Evolutionary conservation across 2,329 filamentous ascomycete species (phyloP), one percentile per base, ranked within the genome.

Genomic region (Bertia moriformis): DNA sequence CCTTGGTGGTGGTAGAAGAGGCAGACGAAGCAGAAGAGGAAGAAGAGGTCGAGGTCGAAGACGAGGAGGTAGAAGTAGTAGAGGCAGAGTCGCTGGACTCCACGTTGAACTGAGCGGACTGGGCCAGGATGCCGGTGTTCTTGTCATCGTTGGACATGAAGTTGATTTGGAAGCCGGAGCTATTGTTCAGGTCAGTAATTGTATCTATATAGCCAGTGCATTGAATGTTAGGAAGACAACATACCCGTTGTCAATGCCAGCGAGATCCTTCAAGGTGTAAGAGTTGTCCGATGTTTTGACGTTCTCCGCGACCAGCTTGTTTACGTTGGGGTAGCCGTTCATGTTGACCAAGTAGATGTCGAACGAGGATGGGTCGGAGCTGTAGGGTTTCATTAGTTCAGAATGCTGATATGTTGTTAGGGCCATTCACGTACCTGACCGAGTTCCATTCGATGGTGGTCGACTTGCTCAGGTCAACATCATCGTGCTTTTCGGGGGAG

Each of bases 331-430:
- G 37, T 58, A 54, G 40, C 52, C 46, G 43, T 51, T 50, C 39
- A 57, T 49, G 41, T 64, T 60, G 48, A 61, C 57, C n/a, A 65
- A 49, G 32, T 58, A 48, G 45, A 66, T 57, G 41, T 54, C 50
- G 46, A 65, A 57, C 4, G 51, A 50, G 3, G 48, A 38, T 0
- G 61, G 57, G 40, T 66, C 63, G 32, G 59, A 57, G 37, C 58
- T 61, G 14, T 42, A 40, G 27, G n/a, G 41, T 10, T 40, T 18
- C 38, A 30, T 4, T 19, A 13, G 37, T 13, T n/a, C n/a, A n/a
- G n/a, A n/a, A n/a, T n/a, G n/a, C n/a, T n/a, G n/a, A n/a, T n/a
- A n/a, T n/a, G n/a, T n/a, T 14, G 13, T 14, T 2, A 36, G 18
- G 3, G n/a, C 1, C 38, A 13, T 4, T 4, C 30, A 45, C 51